Evolutionary conservation across 441 rosid species (phyloP).

Genomic region (Croton setiger): DNA sequence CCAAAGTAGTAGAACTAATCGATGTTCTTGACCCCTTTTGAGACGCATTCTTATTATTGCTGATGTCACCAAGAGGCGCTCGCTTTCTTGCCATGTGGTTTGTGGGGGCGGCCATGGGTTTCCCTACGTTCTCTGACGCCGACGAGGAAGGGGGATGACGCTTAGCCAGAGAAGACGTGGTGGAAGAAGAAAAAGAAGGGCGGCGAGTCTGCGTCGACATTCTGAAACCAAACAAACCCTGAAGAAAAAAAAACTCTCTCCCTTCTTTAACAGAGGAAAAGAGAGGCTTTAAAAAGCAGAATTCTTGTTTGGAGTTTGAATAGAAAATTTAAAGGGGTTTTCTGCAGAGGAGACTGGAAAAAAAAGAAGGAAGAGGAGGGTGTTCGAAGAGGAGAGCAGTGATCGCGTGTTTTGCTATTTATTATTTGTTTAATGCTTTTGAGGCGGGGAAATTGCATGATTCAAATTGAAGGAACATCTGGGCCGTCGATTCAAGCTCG

Average conservation of each 20-base stretch:
- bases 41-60: constrained; percentile 51
- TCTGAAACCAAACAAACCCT: constrained; percentile 4
- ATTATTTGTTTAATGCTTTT: constrained; percentile 26
- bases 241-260: not conserved
- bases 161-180: constrained; percentile 75
- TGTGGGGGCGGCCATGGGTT: constrained; percentile 22
- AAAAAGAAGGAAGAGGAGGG: not conserved
- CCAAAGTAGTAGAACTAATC: constrained; percentile 42
- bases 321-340: not conserved
- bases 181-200: constrained; percentile 71
- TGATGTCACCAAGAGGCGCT: constrained; percentile 74
- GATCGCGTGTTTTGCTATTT: constrained; percentile 23
- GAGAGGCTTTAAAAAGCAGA: not conserved
- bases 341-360: not conserved
- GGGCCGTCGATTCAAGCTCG: constrained; percentile 42
- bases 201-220: constrained; percentile 72
- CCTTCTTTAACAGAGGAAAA: constrained; percentile 1
- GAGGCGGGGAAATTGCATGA: constrained; percentile 31
- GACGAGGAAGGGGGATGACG: constrained; percentile 44
- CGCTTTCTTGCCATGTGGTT: constrained; percentile 58
- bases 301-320: constrained; percentile 12
- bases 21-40: constrained; percentile 35
- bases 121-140: constrained; percentile 35
- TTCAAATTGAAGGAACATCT: constrained; percentile 42
- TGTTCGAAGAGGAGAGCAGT: constrained; percentile 15